A percentile compares a stretch with the other conserved stretches of the same genome.
Evolutionary conservation across 352 stramenopile genomes (phyloP).

Genomic region (Pythium angustatum): DNA sequence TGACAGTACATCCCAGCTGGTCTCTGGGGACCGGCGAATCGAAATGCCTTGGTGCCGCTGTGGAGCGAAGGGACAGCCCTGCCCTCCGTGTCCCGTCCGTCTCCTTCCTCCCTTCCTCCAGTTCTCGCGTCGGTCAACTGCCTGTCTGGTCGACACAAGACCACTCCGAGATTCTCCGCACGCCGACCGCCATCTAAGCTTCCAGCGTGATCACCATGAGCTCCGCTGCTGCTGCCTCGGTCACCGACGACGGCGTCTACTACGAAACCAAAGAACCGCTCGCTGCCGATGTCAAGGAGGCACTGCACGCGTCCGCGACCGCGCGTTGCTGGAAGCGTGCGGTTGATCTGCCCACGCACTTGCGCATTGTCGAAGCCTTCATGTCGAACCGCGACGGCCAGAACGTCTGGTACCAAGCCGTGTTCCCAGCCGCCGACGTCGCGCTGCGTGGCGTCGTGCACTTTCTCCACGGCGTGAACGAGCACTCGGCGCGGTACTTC

Average conservation of each 20-base stretch:
- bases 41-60: too few species aligned
- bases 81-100: too few species aligned
- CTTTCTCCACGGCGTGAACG: slow-evolving; percentile 27
- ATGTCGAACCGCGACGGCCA: slow-evolving; percentile 9
- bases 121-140: neutral
- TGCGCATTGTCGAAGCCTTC: slow-evolving; percentile 14
- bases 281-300: neutral
- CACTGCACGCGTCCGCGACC: slow-evolving; percentile 17
- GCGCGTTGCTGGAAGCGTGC: slow-evolving; percentile 26
- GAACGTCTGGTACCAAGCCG: slow-evolving; percentile 19
- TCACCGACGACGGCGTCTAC: slow-evolving; percentile 2
- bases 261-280: slow-evolving; percentile 18
- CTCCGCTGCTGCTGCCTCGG: neutral
- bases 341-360: slow-evolving; percentile 12
- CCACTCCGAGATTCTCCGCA: neutral
- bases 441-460: slow-evolving; percentile 31
- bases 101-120: neutral
- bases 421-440: slow-evolving; percentile 9
- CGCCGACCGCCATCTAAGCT: neutral
- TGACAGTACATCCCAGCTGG: neutral
- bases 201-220: neutral
- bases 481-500: slow-evolving; percentile 27
- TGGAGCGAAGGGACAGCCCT: too few species aligned
- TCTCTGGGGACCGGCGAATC: neutral
- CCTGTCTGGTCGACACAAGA: neutral